Evolutionary conservation across 192 early-diverging fungal genomes (phyloP).

Genomic region (Coemansia biformis): DNA sequence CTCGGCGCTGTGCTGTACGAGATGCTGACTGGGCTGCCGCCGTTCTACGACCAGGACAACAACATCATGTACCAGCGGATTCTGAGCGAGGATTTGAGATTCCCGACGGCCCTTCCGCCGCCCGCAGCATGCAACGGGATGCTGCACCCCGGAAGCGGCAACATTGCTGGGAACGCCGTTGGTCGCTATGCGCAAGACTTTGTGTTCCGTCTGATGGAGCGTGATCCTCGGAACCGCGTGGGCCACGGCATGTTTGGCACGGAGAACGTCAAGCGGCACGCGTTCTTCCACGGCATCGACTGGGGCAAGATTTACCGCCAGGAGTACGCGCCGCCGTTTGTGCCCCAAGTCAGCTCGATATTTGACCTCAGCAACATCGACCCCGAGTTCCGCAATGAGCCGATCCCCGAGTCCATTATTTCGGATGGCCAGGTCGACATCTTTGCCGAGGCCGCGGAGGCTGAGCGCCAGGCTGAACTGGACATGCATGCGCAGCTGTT

Average conservation of each 20-base stretch:
- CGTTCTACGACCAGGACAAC: constrained; percentile 55
- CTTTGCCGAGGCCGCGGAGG: constrained; percentile 36
- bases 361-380: constrained; percentile 52
- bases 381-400: constrained; percentile 51
- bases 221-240: constrained; percentile 57
- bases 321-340: constrained; percentile 62
- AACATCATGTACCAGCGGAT: constrained; percentile 47
- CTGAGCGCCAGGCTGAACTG: constrained; percentile 40
- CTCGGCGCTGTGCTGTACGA: constrained; percentile 71
- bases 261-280: constrained; percentile 58
- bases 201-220: constrained; percentile 55
- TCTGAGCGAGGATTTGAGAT: constrained; percentile 33
- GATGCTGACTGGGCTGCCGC: constrained; percentile 60
- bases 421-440: constrained; percentile 42
- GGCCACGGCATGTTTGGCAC: constrained; percentile 58
- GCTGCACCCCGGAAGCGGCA: constrained; percentile 17
- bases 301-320: constrained; percentile 62
- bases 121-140: constrained; percentile 26
- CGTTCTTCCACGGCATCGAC: constrained; percentile 60
- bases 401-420: constrained; percentile 38
- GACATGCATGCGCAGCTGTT: constrained; percentile 33
- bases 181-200: constrained; percentile 40
- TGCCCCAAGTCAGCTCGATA: constrained; percentile 56
- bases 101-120: constrained; percentile 33
- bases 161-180: constrained; percentile 5